Evolutionary conservation across 345 rosid genomes (phyloP), one percentile per base, ranked within the genome.

Genomic region (Moringa oleifera): DNA sequence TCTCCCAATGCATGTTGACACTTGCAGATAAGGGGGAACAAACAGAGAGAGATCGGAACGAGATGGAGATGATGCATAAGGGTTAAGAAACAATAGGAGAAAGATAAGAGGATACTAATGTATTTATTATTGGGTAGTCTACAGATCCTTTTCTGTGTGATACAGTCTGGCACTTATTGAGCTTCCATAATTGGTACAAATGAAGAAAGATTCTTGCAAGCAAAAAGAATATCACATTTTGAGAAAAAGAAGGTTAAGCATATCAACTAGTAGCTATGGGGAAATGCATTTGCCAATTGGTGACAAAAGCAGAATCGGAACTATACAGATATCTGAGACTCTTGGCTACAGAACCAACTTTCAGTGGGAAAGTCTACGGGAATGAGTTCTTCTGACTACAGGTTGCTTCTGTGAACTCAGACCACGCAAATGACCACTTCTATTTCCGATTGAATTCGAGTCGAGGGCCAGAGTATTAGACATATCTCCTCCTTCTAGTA

Each of bases 391-490:
- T 65, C 52, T 70, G 20, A 57, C 24, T 51, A 69, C 70, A 18
- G 65, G 56, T 52, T 65, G 67, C 25, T 56, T 25, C 31, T 41
- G 68, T 1, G 81, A 53, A 53, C 67, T 75, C 53, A 79, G 37
- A 24, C 77, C 85, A 22, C 57, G 53, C 67, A 83, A 66, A 71
- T 63, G 88, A 21, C 85, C 85, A 63, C 88, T 84, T 78, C 84
- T 75, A 45, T 64, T 81, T 33, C 89, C 89, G 31, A 58, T 70
- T 53, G 83, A 65, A 41, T 71, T 79, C 70, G 73, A 57, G 68
- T 81, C 84, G 60, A 77, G 67, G 22, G 71, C 71, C 47, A 77
- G 23, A 18, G 89, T 81, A 52, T 57, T 36, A 20, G 5, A 54
- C 25, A 67, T 20, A 45, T 77, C 81, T 70, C 81, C 85, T 20